Evolutionary conservation across 257 asterid genomes (phyloP), one percentile per base, ranked within the genome.

Genomic region (Salvia hispanica): DNA sequence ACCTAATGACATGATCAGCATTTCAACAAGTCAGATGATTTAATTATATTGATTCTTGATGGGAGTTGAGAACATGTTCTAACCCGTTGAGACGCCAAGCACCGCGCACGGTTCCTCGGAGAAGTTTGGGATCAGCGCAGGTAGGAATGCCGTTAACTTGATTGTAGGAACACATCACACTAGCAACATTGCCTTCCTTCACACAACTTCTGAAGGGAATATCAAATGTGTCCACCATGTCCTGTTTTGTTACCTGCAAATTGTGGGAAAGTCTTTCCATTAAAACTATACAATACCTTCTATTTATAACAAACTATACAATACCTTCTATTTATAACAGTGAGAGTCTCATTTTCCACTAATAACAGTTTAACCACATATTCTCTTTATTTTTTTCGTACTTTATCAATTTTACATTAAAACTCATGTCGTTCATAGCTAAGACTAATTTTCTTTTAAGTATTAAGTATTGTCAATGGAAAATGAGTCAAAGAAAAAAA

Each of bases 101-200:
- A 9, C 92, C 96, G 7, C 97, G 83, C 0, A 88, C 71, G 0
- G 89, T 86, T 56, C 81, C 80, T 5, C 81, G 81, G 43, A 91
- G 93, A 43, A 91, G 88, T 54, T 71, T 59, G 12, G 95, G 96
- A 52, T 91, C 96, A 3, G 96, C 97, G 58, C 97, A 91, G 21
- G 95, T 80, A 0, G 97, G 95, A 15, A 86, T 12, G 61, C 97
- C 97, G 42, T 91, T 91, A 37, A 91, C 97, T 78, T 88, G 95
- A 77, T 91, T 91, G 84, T 88, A 91, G 40, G 97, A 91, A 48
- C 97, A 91, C 97, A 88, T 91, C 34, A 91, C 92, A 77, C 97
- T 91, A 13, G 95, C 96, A 7, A 86, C 97, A 15, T 91, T 79
- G 47, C 97, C 97, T 54, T 88, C 87, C 84, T 71, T 76, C 1